Evolutionary conservation across 1,284 basidiomycete species (phyloP).

Genomic region (Marasmius sp.): DNA sequence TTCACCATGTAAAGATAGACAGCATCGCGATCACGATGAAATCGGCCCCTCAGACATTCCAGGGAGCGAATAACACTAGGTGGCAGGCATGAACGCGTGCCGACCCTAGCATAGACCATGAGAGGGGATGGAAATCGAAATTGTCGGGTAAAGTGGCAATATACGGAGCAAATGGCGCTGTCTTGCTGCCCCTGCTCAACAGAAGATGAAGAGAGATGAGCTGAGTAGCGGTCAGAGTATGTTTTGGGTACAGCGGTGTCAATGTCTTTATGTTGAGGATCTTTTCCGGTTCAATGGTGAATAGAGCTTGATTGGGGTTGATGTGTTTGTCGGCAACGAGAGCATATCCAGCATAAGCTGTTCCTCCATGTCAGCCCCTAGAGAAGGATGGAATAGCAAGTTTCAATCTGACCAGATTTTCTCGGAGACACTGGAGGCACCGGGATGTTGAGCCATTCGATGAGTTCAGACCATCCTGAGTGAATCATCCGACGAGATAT

Average conservation of each 20-base stretch:
- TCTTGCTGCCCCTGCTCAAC: slow-evolving; percentile 44
- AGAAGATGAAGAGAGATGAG: slow-evolving; percentile 63
- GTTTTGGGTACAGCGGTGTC: slow-evolving; percentile 47
- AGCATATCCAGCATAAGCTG: slow-evolving; percentile 61
- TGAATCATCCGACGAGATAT: background rate
- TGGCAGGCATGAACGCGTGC: slow-evolving; percentile 48
- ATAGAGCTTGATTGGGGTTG: slow-evolving; percentile 42
- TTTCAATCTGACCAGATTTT: slow-evolving; percentile 30
- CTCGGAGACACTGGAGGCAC: background rate
- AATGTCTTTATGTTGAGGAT: slow-evolving; percentile 74
- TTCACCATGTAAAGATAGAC: slow-evolving; percentile 49
- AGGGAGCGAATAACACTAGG: slow-evolving; percentile 49
- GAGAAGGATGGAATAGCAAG: background rate
- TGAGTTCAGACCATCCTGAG: background rate
- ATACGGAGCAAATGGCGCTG: slow-evolving; percentile 65
- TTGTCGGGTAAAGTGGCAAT: slow-evolving; percentile 69
- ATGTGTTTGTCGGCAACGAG: slow-evolving; percentile 58
- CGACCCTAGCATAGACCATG: slow-evolving; percentile 54
- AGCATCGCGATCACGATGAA: slow-evolving; percentile 57
- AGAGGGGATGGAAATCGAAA: slow-evolving; percentile 75
- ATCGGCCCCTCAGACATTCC: slow-evolving; percentile 48
- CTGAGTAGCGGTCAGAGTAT: slow-evolving; percentile 54
- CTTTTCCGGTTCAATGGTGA: slow-evolving; percentile 67
- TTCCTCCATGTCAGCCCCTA: background rate
- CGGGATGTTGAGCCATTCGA: background rate